Evolutionary conservation across 257 asterid genomes (phyloP), one percentile per base, ranked within the genome.

Genomic region (Ehretia macrophylla): DNA sequence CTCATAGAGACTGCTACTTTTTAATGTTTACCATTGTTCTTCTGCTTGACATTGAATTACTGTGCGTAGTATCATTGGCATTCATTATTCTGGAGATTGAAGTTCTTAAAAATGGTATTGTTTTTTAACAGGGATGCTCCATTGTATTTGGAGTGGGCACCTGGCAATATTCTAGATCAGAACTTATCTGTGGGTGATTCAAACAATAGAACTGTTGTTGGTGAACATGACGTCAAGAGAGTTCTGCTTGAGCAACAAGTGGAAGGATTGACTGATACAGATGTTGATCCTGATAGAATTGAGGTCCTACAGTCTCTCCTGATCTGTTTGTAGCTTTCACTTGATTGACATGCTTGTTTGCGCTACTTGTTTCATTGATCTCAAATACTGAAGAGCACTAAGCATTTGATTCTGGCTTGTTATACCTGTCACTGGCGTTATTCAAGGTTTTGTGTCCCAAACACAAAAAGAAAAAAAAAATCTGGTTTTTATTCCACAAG

Each of bases 131-230:
- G 99, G 85, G 99, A 88, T 72, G 82, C 84, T 57, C 99, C 99
- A 4, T 77, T 92, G 56, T 92, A 92, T 79, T 71, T 92, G 83
- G 99, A 92, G 75, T 88, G 97, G 99, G 97, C 99, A 48, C 99
- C 99, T 65, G 89, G 65, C 46, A 68, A 86, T 71, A 81, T 92
- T 76, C 90, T 92, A 17, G 69, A 72, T 79, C 83, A 59, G 69
- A 59, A 77, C n/a, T 62, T 84, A 45, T n/a, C 73, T 17, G 16
- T 16, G 45, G 68, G 47, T 72, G 86, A 51, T 51, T 55, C 70
- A 21, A 62, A 55, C 51, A 73, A 68, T 62, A 56, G 47, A 62
- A 55, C 63, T 44, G 57, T 65, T 58, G 79, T 72, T 56, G 96
- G 75, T 35, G 89, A 80, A 64, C 72, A 47, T 45, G 89, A 80